Conservation (phyloP, 2,329 filamentous ascomycete species). For the Metarhizium sp. region DNA sequence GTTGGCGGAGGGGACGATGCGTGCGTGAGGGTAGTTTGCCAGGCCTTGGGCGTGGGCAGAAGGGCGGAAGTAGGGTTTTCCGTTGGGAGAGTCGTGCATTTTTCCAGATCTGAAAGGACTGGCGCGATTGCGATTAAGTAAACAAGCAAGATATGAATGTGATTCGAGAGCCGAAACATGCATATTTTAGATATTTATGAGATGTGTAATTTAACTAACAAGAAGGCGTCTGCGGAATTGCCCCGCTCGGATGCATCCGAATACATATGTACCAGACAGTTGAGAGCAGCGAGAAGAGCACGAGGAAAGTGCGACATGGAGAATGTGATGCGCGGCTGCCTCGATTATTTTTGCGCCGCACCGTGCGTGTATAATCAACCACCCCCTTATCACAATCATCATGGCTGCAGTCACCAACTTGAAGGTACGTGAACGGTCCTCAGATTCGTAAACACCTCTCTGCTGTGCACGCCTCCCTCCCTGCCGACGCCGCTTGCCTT, state of each 20-base stretch:
- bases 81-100: background rate
- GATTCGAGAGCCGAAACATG: background rate
- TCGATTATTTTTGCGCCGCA: too few species aligned
- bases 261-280: background rate
- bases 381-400: too few species aligned
- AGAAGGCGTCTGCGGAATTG: too few species aligned
- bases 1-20: constrained; percentile 19
- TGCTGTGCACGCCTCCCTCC: constrained; percentile 33
- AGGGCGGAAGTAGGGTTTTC: background rate
- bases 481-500: constrained; percentile 38
- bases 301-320: too few species aligned
- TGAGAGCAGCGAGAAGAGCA: too few species aligned
- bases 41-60: background rate
- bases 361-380: too few species aligned
- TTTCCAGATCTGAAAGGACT: too few species aligned
- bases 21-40: constrained; percentile 26
- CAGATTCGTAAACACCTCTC: constrained; percentile 21
- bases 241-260: background rate
- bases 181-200: background rate
- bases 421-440: background rate
- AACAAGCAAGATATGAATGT: background rate
- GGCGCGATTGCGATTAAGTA: background rate
- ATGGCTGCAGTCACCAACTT: background rate
- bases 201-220: background rate
- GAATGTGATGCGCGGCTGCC: too few species aligned